Conservation (phyloP, 2,329 filamentous ascomycete genomes). For the Aspergillus terreus region DNA sequence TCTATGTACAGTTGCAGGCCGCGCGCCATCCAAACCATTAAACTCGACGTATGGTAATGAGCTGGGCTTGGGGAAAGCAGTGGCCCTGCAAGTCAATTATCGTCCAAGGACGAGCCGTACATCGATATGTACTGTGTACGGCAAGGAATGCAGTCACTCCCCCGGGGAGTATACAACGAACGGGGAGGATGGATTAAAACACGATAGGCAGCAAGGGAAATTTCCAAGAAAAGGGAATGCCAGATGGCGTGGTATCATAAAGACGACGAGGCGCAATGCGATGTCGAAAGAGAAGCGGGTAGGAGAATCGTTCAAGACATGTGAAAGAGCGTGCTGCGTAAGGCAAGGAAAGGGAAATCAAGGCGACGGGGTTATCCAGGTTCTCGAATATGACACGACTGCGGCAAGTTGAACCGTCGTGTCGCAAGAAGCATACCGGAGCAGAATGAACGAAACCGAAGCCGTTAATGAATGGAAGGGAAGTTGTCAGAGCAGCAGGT, state of each 20-base stretch:
- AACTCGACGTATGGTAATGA: too few relatives aligned
- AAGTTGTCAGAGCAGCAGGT: too few relatives aligned
- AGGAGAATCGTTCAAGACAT: slow-evolving; percentile 14
- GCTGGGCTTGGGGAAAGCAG: slow-evolving; percentile 6
- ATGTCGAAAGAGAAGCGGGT: slow-evolving; percentile 14
- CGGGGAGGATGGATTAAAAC: slow-evolving; percentile 29
- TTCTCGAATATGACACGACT: too few relatives aligned
- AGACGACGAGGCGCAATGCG: slow-evolving; percentile 5
- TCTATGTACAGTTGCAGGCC: slow-evolving; percentile 33
- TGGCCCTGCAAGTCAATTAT: slow-evolving; percentile 14
- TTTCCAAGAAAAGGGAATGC: slow-evolving; percentile 25
- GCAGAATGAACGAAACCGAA: too few relatives aligned
- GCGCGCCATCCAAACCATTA: slow-evolving; percentile 7
- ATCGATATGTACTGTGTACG: slow-evolving; percentile 28
- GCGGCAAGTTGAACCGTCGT: too few relatives aligned
- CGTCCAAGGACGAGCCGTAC: slow-evolving; percentile 17
- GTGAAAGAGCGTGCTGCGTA: slow-evolving; percentile 13
- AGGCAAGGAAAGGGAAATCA: slow-evolving; percentile 1
- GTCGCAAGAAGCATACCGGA: too few relatives aligned
- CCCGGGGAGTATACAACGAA: slow-evolving; percentile 26
- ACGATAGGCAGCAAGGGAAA: slow-evolving; percentile 24
- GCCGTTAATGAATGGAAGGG: too few relatives aligned
- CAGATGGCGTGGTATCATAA: slow-evolving; percentile 22
- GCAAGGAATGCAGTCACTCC: slow-evolving; percentile 18
- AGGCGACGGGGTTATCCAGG: neutral